Conservation (phyloP, 2,329 filamentous ascomycete genomes). For the Juglanconis oblonga region DNA sequence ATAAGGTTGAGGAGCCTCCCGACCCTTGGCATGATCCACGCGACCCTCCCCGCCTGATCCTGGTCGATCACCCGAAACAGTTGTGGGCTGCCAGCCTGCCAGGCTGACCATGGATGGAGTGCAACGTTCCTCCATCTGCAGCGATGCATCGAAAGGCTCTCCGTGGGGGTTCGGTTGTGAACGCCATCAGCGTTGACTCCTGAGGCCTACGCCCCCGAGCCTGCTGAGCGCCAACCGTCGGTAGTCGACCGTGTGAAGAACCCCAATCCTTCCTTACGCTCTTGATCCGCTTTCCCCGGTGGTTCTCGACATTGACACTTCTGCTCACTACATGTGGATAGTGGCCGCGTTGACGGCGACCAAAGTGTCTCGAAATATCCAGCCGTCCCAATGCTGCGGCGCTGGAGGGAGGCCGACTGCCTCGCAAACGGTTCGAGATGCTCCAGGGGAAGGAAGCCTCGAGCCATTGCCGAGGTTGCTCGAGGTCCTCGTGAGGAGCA, state of each 20-base stretch:
- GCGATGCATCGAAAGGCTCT: slow-evolving; percentile 7
- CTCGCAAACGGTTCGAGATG: background rate
- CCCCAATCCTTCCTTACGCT: background rate
- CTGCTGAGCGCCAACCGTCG: no score
- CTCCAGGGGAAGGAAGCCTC: background rate
- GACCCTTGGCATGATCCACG: slow-evolving; percentile 5
- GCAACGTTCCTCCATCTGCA: slow-evolving; percentile 3
- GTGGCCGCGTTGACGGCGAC: background rate
- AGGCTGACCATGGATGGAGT: no score
- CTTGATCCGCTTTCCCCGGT: background rate
- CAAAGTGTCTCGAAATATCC: background rate
- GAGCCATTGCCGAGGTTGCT: no score
- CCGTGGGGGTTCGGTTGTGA: no score
- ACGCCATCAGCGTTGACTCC: background rate
- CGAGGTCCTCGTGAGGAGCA: background rate
- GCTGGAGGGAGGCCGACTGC: no score
- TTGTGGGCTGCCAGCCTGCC: background rate
- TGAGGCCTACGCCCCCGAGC: background rate
- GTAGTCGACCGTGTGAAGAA: no score
- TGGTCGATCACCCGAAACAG: background rate
- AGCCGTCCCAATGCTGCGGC: no score
- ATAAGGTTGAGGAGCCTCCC: slow-evolving; percentile 17
- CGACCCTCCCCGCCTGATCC: background rate
- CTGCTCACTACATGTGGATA: no score
- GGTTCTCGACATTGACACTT: no score